These are phyloP conservation scores for Mimosa bimucronata DNA, from an alignment of 306 rosid species.

Conservation along the genomic window DNA sequence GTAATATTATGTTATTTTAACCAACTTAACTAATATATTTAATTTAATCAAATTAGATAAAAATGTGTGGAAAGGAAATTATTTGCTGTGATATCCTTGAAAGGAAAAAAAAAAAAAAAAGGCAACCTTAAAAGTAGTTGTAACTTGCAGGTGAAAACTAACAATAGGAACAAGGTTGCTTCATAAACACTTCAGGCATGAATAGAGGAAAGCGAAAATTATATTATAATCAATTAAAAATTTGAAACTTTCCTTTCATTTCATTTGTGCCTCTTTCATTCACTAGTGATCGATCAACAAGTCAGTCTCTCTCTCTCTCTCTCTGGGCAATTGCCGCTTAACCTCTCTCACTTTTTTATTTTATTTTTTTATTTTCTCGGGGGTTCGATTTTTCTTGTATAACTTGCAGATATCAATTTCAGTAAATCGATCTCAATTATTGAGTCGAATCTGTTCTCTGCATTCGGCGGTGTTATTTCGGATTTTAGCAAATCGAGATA, in stretches of 20 bases:
- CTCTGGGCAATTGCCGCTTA: neutral
- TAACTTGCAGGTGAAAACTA: no score
- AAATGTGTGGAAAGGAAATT: no score
- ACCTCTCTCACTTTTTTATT: neutral
- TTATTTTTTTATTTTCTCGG: neutral
- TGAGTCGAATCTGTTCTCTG: neutral
- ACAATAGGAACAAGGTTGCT: neutral
- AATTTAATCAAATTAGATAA: no score
- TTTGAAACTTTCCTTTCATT: neutral
- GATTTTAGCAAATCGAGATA: neutral
- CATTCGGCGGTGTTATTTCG: neutral
- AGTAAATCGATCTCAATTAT: neutral
- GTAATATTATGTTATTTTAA: no score
- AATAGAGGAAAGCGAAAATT: neutral
- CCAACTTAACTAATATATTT: no score
- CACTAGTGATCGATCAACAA: neutral
- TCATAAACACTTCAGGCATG: neutral
- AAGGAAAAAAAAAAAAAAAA: no score
- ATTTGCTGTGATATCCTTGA: no score
- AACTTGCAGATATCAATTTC: neutral
- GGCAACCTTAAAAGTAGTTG: no score
- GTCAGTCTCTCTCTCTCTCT: neutral
- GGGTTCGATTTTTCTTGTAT: neutral
- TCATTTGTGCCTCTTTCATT: neutral
- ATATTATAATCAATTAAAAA: neutral